Conservation (phyloP, 495 filamentous ascomycete species). For the Trypethelium eluteriae region DNA sequence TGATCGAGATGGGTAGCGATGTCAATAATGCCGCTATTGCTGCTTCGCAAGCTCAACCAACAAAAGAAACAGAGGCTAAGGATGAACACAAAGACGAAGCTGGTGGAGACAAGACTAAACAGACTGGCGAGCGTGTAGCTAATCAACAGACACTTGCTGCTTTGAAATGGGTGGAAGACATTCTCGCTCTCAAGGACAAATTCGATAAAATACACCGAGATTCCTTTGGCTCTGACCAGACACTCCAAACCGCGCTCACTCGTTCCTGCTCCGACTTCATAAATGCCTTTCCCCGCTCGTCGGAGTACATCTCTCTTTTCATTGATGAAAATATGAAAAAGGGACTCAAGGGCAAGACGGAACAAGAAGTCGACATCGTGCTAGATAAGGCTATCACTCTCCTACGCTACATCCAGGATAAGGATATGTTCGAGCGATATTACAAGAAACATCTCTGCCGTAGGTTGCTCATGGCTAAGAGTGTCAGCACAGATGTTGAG, state of each 20-base stretch:
- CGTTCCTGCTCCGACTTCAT: slow-evolving; percentile 85
- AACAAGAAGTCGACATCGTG: slow-evolving; percentile 75
- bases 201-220: slow-evolving; percentile 68
- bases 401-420: slow-evolving; percentile 77
- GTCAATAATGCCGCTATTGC: slow-evolving; percentile 61
- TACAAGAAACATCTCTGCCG: slow-evolving; percentile 95
- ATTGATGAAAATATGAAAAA: slow-evolving; percentile 96
- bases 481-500: slow-evolving; percentile 81
- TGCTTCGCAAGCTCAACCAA: slow-evolving; percentile 27
- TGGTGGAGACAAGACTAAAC: slow-evolving; percentile 30
- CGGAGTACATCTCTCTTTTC: slow-evolving; percentile 92
- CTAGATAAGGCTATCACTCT: slow-evolving; percentile 86
- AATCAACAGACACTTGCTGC: slow-evolving; percentile 69
- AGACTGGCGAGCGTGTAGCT: slow-evolving; percentile 37
- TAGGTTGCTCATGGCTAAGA: slow-evolving; percentile 75
- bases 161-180: slow-evolving; percentile 91
- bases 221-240: slow-evolving; percentile 67
- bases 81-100: slow-evolving; percentile 26
- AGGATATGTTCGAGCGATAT: slow-evolving; percentile 94
- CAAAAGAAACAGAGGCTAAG: slow-evolving; percentile 22
- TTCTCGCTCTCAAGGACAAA: slow-evolving; percentile 79
- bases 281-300: slow-evolving; percentile 71
- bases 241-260: slow-evolving; percentile 71
- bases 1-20: slow-evolving; percentile 70
- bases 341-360: slow-evolving; percentile 86